A percentile compares a stretch with the other conserved stretches of the same genome.
Conservation (phyloP, 108 stramenopile species). For the Cyclotella atomus region DNA sequence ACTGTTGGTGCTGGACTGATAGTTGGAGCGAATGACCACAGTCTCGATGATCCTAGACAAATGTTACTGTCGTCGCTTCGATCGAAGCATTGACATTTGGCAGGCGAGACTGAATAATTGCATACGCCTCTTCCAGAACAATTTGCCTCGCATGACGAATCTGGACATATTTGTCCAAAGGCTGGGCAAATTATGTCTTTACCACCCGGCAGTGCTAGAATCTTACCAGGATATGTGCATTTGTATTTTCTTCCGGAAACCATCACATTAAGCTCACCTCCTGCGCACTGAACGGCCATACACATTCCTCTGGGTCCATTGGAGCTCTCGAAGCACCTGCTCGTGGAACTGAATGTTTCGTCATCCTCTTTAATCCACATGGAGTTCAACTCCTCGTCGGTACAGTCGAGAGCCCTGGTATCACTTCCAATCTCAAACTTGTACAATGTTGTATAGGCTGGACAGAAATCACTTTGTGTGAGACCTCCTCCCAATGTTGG, state of each 20-base stretch:
- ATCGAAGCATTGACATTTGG: slow-evolving; percentile 51
- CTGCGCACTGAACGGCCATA: slow-evolving; percentile 31
- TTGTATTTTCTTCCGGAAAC: slow-evolving; percentile 16
- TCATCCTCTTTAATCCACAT: slow-evolving; percentile 25
- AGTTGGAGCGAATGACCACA: slow-evolving; percentile 45
- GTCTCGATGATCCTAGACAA: slow-evolving; percentile 23
- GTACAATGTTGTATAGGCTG: slow-evolving; percentile 37
- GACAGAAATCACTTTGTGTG: slow-evolving; percentile 47
- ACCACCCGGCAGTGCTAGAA: slow-evolving; percentile 36
- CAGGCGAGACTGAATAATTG: slow-evolving; percentile 40
- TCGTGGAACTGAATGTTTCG: slow-evolving; percentile 32
- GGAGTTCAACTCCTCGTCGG: slow-evolving; percentile 11
- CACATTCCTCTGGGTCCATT: slow-evolving; percentile 35
- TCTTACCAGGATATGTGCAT: slow-evolving; percentile 39
- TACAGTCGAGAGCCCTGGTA: slow-evolving; percentile 30
- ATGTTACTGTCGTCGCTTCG: slow-evolving; percentile 30
- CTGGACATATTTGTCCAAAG: slow-evolving; percentile 40
- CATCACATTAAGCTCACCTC: slow-evolving; percentile 25
- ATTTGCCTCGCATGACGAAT: slow-evolving; percentile 41
- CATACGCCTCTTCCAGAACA: slow-evolving; percentile 50
- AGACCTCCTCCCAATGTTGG: slow-evolving; percentile 41
- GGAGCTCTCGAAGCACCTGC: slow-evolving; percentile 38
- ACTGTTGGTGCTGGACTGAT: slow-evolving; percentile 45
- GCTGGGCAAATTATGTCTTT: slow-evolving; percentile 39
- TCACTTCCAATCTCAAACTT: slow-evolving; percentile 34